A percentile compares a stretch with the other conserved stretches of the same genome.
phyloP scores from a whole-genome alignment of 805 yeast genomes.

The Monosporozyma yasuniensis region DNA sequence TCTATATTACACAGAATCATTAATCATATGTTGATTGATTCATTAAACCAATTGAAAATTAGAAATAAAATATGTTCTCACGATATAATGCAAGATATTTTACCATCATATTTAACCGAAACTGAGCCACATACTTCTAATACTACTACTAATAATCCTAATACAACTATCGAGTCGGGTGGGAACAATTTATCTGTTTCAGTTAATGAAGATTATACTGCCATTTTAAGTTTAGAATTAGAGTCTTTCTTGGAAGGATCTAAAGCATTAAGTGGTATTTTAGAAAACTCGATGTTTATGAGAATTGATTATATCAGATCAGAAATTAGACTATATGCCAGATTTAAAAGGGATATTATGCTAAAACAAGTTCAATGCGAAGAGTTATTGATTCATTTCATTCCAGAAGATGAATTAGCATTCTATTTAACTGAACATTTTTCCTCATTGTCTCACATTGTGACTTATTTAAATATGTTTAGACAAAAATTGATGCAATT shows the following conservation, averaged over 20 bases:
- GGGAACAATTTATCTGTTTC: not conserved
- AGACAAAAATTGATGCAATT: conserved; percentile 28
- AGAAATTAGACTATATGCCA: conserved; percentile 25
- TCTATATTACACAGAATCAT: conserved; percentile 27
- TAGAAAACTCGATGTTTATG: conserved; percentile 28
- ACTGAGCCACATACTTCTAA: not conserved
- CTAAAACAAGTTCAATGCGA: conserved; percentile 25
- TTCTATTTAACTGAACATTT: conserved; percentile 24
- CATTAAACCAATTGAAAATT: conserved; percentile 27
- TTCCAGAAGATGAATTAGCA: conserved; percentile 20
- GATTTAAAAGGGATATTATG: conserved; percentile 25
- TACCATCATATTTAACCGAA: conserved; percentile 16
- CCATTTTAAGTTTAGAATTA: conserved; percentile 23
- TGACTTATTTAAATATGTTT: conserved; percentile 21
- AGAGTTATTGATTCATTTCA: conserved; percentile 23
- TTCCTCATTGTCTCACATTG: conserved; percentile 20
- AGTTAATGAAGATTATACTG: conserved; percentile 11
- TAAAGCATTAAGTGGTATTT: conserved; percentile 19
- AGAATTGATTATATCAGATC: conserved; percentile 25
- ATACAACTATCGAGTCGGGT: not conserved
- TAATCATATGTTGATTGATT: conserved; percentile 31
- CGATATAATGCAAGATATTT: conserved; percentile 6
- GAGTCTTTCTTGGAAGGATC: conserved; percentile 27
- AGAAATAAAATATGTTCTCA: conserved; percentile 21
- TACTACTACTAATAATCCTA: not conserved